Evolutionary conservation across 352 stramenopile genomes (phyloP).

Genomic region (Globisporangium splendens): DNA sequence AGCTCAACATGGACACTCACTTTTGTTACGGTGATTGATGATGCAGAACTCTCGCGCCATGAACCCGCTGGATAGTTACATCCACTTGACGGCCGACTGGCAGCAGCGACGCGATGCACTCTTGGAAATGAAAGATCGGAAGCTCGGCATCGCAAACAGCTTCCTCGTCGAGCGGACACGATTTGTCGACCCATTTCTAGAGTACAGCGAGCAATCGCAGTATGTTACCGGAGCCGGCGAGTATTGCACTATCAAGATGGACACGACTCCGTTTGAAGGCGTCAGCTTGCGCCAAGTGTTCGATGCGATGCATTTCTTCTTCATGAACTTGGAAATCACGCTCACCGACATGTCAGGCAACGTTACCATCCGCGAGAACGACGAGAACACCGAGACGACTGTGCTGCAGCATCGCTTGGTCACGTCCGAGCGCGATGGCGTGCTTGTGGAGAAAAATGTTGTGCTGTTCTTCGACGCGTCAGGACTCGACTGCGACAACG

Average conservation of each 20-base stretch:
- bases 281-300: constrained; percentile 34
- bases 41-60: constrained; percentile 1
- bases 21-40: too few species aligned
- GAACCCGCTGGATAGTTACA: constrained; percentile 7
- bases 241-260: constrained; percentile 40
- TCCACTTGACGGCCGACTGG: constrained; percentile 19
- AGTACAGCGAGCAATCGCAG: constrained; percentile 35
- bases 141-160: constrained; percentile 22
- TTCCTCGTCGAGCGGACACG: constrained; percentile 31
- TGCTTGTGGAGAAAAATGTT: constrained; percentile 3
- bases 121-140: constrained; percentile 21
- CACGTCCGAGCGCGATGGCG: neutral
- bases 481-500: neutral
- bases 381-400: constrained; percentile 2
- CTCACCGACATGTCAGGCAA: constrained; percentile 35
- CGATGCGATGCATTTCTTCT: constrained; percentile 34
- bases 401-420: constrained; percentile 9
- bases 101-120: constrained; percentile 23
- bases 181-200: constrained; percentile 18
- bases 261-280: constrained; percentile 35
- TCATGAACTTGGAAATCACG: constrained; percentile 42
- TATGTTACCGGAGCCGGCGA: constrained; percentile 40
- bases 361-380: constrained; percentile 40
- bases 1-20: too few species aligned
- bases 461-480: constrained; percentile 15